Conservation (phyloP, 140 eudicot genomes). For the Cichorium intybus region DNA sequence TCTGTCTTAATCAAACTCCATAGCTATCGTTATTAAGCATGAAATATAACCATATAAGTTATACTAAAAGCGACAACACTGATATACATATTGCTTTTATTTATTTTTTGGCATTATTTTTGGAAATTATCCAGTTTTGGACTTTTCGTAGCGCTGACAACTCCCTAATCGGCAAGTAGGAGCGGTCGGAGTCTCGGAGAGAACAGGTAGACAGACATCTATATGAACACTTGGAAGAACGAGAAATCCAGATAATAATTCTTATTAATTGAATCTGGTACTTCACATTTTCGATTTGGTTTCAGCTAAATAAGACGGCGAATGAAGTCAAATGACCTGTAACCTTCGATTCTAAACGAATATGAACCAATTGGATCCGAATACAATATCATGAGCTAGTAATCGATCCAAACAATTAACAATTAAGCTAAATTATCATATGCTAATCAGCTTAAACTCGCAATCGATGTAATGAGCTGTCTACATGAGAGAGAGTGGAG, state of each 20-base stretch:
- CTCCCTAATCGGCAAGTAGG: background rate
- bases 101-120: background rate
- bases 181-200: background rate
- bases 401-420: conserved; percentile 2
- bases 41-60: too few species aligned
- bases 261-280: background rate
- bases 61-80: background rate
- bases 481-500: background rate
- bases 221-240: background rate
- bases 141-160: background rate
- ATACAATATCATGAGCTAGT: conserved; percentile 2
- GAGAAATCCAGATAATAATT: background rate
- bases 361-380: background rate
- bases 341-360: background rate
- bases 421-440: background rate
- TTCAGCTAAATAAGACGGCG: background rate
- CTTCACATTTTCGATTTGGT: background rate
- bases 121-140: background rate
- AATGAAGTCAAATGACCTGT: conserved; percentile 2
- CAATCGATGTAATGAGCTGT: background rate
- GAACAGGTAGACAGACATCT: background rate
- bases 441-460: background rate
- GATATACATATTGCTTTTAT: background rate
- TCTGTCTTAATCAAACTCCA: background rate
- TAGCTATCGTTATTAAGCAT: background rate